Evolutionary conservation across 306 rosid species (phyloP).

Genomic region (Prunus fruticosa): DNA sequence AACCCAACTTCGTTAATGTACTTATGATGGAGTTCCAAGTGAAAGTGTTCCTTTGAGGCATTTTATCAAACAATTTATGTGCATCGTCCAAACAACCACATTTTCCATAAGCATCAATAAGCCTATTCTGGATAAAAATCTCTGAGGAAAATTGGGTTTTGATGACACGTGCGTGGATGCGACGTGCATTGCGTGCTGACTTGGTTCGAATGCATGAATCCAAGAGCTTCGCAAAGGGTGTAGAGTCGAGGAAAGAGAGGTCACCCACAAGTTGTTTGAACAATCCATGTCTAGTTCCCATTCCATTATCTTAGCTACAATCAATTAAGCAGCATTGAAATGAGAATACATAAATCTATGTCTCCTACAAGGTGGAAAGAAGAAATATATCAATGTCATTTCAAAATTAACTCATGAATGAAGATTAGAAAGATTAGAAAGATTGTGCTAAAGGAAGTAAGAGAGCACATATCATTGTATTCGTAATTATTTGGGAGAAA

Average conservation of each 20-base stretch:
- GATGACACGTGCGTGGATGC: constrained; percentile 25
- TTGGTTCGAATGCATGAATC: constrained; percentile 21
- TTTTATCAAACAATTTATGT: constrained; percentile 24
- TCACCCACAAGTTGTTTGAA: constrained; percentile 22
- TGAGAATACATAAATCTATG: neutral
- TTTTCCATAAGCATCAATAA: constrained; percentile 23
- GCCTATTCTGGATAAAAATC: constrained; percentile 28
- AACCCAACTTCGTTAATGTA: constrained; percentile 15
- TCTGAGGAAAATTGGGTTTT: constrained; percentile 18
- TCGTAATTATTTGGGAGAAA: neutral
- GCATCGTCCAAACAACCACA: constrained; percentile 26
- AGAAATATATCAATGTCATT: neutral
- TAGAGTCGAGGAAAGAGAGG: constrained; percentile 21
- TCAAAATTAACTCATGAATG: neutral
- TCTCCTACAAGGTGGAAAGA: neutral
- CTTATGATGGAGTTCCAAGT: constrained; percentile 22
- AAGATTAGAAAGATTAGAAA: neutral
- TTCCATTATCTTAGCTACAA: constrained; percentile 18
- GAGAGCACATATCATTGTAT: neutral
- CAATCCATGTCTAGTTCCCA: constrained; percentile 14
- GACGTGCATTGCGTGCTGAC: constrained; percentile 14
- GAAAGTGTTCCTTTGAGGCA: constrained; percentile 25
- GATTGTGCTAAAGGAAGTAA: neutral
- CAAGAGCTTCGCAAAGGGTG: constrained; percentile 28
- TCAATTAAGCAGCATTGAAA: neutral